Evolutionary conservation across 768 basidiomycete species (phyloP), one percentile per base, ranked within the genome.

Genomic region (Mycena amicta): DNA sequence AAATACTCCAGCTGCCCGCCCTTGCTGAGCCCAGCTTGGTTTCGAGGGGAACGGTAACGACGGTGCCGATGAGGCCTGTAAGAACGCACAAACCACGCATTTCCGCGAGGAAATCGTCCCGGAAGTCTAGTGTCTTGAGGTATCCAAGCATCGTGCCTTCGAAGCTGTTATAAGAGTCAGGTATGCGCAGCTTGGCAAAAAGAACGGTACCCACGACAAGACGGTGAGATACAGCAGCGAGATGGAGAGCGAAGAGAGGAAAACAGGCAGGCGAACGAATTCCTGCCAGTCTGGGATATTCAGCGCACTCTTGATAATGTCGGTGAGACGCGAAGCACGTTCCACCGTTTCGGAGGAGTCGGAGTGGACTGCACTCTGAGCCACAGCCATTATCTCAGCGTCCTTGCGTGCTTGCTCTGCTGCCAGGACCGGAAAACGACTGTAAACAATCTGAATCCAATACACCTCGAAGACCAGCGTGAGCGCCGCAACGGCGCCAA

Each of bases 101-200:
- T 0, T 74, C 80, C 0, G 82, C 80, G 26, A 84, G 69, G 65
- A 83, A 80, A 0, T 75, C 68, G 57, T 85, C 82, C 1, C 70
- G 69, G 61, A 77, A 83, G 16, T 68, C 59, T 50, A 74, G 74
- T 0, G 74, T 69, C 61, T 83, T 83, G 29, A 85, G 72, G 66
- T 76, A 85, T 0, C 74, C 68, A 22, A 85, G 67, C 79, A 85
- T 78, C 2, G 75, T 81, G 5, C 81, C 82, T 61, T 85, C 83
- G 61, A 83, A 83, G 25, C 72, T 73, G 50, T 39, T n/a, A 3
- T 18, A n/a, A 18, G 12, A 45, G 23, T 25, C n/a, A 52, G 28
- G 22, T 12, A n/a, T 16, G n/a, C 5, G 5, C 11, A 15, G 5
- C 11, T 3, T 22, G 40, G 31, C 13, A 43, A 52, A 13, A 27